phyloP scores from a whole-genome alignment of 73 alveolate genomes.

The Breviolum minutum region DNA sequence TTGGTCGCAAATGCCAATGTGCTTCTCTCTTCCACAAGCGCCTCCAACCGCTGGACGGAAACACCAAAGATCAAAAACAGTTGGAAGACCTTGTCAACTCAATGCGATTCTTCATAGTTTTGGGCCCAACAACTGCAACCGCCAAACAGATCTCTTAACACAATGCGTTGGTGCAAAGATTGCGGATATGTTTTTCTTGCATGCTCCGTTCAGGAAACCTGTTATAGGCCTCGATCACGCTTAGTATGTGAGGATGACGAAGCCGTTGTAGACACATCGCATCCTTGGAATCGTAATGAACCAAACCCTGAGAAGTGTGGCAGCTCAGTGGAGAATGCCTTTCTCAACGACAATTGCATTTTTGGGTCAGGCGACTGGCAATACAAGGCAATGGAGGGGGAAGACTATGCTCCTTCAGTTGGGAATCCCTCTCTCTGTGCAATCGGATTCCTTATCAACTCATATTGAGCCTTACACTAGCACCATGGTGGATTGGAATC shows the following conservation, averaged over 20 bases:
- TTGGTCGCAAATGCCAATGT: slow-evolving; percentile 93
- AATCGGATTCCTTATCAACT: too few species aligned
- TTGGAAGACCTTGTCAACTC: background rate
- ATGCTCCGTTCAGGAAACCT: too few species aligned
- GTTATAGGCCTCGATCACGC: slow-evolving; percentile 53
- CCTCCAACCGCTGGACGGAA: background rate
- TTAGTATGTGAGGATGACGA: slow-evolving; percentile 79
- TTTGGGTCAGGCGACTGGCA: too few species aligned
- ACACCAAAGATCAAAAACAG: background rate
- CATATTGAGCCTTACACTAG: too few species aligned
- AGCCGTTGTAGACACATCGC: slow-evolving; percentile 79
- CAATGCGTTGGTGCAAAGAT: too few species aligned
- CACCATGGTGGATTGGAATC: too few species aligned
- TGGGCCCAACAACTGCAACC: background rate
- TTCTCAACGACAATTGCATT: too few species aligned
- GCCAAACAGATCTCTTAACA: background rate
- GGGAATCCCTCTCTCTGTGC: too few species aligned
- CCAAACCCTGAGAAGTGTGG: too few species aligned
- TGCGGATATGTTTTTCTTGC: background rate
- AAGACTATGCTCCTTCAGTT: too few species aligned
- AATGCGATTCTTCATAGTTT: background rate
- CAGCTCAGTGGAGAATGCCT: too few species aligned
- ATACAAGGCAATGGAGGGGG: too few species aligned
- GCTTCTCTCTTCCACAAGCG: slow-evolving; percentile 93
- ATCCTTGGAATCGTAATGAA: slow-evolving; percentile 1